Evolutionary conservation across 129 eudicot genomes (phyloP).

Genomic region (Flaveria linearis): DNA sequence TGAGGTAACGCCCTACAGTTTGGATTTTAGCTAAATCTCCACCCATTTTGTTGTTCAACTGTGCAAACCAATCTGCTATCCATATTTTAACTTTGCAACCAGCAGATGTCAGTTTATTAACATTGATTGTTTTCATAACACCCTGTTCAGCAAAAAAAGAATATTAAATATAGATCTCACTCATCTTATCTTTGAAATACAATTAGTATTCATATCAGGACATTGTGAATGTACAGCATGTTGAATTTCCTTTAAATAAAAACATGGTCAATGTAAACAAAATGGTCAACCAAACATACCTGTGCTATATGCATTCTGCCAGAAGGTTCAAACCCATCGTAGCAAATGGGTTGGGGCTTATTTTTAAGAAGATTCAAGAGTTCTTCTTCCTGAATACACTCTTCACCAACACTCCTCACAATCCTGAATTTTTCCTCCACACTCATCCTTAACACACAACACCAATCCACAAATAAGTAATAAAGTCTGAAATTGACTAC

Average conservation of each 20-base stretch:
- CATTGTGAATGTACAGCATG: not conserved
- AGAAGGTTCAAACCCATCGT: constrained; percentile 91
- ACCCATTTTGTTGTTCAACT: constrained; percentile 81
- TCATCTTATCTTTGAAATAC: not conserved
- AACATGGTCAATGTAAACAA: not conserved
- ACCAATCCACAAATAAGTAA: not conserved
- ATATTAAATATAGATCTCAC: not conserved
- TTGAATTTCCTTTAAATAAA: not conserved
- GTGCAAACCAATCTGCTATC: constrained; percentile 98
- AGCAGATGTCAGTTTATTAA: constrained; percentile 83
- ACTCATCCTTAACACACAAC: constrained; percentile 46
- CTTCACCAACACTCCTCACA: constrained; percentile 86
- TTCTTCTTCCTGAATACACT: constrained; percentile 87
- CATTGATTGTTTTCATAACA: constrained; percentile 82
- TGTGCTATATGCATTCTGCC: constrained; percentile 96
- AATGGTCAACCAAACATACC: constrained; percentile 34
- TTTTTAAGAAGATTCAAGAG: constrained; percentile 58
- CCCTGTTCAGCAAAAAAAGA: constrained; percentile 53
- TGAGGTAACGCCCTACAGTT: constrained; percentile 69
- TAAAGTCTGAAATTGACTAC: not conserved
- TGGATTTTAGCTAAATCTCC: constrained; percentile 77
- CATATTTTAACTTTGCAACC: constrained; percentile 92
- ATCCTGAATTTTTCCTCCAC: constrained; percentile 58
- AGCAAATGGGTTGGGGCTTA: constrained; percentile 78
- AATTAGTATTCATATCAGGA: not conserved